Base-by-base conservation (phyloP, 2,329 filamentous ascomycete genomes). In the Chrysosphaeria jannelii region DNA sequence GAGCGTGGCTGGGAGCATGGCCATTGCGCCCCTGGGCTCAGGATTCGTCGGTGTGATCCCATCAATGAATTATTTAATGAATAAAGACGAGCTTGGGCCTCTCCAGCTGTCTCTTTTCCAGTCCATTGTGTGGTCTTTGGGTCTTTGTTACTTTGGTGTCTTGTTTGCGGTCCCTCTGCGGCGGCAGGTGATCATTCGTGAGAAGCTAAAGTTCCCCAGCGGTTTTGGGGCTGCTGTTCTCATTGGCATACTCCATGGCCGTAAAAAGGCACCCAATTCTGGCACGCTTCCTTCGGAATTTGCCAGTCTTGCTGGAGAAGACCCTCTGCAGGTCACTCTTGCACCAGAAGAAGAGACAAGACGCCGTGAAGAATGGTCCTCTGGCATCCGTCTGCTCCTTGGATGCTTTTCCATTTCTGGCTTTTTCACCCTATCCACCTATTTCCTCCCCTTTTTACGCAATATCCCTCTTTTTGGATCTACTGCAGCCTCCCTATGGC, bases 31-130 rank as follows among this genome's bases (percentile, higher is more conserved):
- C 0, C 48, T 97, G 8, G 81, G 81, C 1, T 89, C 81, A 35
- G 85, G 85, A 2, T 90, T 93, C 38, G 81, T 93, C 10, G 81
- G 81, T 5, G 79, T 93, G 49, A 67, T 93, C 29, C 85, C 85
- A 1, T 81, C 81, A 1, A 56, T 97, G 49, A 75, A 90, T 37
- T 91, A 74, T 34, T 48, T 97, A 23, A 45, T 97, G 24, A 64
- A 57, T 24, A 47, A 60, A 2, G 64, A 72, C 10, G 85, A 97
- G 44, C 62, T 66, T 27, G 78, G 76, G 0, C 75, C 76, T 0
- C 43, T 90, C 10, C 49, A 57, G 25, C 46, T 90, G 21, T 61
- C 63, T 17, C 53, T 74, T 18, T 61, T 64, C 50, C 76, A 78
- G 40, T 47, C 91, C 31, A 64, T 90, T 5, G 42, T 91, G 6